Conservation (phyloP, 2,329 filamentous ascomycete genomes). For the Xylariaceae sp. region DNA sequence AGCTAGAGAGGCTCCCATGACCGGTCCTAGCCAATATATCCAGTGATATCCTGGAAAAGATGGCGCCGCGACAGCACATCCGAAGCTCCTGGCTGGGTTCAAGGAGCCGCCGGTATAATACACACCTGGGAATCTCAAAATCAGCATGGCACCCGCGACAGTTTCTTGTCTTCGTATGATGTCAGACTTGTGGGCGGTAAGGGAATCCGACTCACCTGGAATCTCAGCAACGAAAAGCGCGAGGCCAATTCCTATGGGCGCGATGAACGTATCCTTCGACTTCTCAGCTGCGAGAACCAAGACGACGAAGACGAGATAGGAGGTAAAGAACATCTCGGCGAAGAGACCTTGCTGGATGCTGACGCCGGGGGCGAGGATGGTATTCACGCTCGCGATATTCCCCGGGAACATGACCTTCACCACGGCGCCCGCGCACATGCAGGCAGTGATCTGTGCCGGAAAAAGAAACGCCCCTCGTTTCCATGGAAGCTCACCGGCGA, state of each 20-base stretch:
- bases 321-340: conserved; percentile 41
- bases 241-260: conserved; percentile 58
- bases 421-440: conserved; percentile 51
- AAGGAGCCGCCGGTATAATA: conserved; percentile 27
- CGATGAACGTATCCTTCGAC: conserved; percentile 57
- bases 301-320: conserved; percentile 47
- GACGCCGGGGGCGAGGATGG: conserved; percentile 15
- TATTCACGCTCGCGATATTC: conserved; percentile 28
- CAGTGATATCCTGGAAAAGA: conserved; percentile 23
- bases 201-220: too few species aligned
- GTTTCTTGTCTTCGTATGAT: too few species aligned
- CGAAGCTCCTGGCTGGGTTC: conserved; percentile 29
- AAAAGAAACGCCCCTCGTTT: conserved; percentile 43
- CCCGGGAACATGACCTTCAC: conserved; percentile 51
- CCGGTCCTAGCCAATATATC: conserved; percentile 35
- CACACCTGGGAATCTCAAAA: conserved; percentile 13
- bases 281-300: conserved; percentile 59
- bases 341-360: conserved; percentile 34
- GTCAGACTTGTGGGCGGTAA: too few species aligned
- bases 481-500: conserved; percentile 44
- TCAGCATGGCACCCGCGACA: conserved; percentile 9
- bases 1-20: conserved; percentile 31
- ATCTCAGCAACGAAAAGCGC: conserved; percentile 47
- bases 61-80: conserved; percentile 21
- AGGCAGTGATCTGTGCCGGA: conserved; percentile 47